These are phyloP conservation scores for Coemansia nantahalensis DNA, from an alignment of 192 early-diverging fungal genomes.

Conservation along the genomic window DNA sequence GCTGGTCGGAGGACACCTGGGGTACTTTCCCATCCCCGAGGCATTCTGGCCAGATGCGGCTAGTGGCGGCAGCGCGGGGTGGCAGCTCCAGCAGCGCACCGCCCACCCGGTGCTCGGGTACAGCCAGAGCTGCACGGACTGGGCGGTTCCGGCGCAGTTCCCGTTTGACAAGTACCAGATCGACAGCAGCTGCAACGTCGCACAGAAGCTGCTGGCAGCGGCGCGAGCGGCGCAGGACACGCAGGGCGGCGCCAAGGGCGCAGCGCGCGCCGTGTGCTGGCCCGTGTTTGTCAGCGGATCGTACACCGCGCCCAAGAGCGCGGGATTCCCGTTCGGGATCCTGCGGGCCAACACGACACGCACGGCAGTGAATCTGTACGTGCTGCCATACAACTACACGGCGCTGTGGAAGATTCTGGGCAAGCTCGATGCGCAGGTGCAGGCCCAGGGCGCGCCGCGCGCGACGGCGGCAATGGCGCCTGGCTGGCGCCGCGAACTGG, in stretches of 20 bases:
- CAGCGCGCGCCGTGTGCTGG: constrained; percentile 58
- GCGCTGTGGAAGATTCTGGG: constrained; percentile 66
- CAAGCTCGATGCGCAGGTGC: constrained; percentile 45
- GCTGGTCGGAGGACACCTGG: constrained; percentile 40
- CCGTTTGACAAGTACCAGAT: constrained; percentile 76
- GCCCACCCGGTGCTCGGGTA: constrained; percentile 68
- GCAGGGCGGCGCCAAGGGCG: constrained; percentile 35
- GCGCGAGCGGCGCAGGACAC: constrained; percentile 40
- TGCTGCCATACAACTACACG: constrained; percentile 78
- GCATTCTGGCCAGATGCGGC: constrained; percentile 62
- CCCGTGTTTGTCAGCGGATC: constrained; percentile 64
- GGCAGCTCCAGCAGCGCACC: constrained; percentile 49
- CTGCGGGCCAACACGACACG: constrained; percentile 64
- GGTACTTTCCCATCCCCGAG: constrained; percentile 74
- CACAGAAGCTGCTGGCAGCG: constrained; percentile 59
- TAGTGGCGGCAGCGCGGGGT: constrained; percentile 8
- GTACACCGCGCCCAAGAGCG: constrained; percentile 53
- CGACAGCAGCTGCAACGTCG: constrained; percentile 56
- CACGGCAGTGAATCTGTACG: constrained; percentile 69
- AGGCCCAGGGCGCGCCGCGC: constrained; percentile 21
- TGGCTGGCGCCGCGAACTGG: constrained; percentile 57
- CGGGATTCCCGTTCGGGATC: constrained; percentile 72
- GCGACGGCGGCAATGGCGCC: constrained; percentile 32
- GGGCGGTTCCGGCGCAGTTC: constrained; percentile 68
- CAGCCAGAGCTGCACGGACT: constrained; percentile 53